Conservation (phyloP, 1,284 basidiomycete genomes). For the Rhodotorula sp. region DNA sequence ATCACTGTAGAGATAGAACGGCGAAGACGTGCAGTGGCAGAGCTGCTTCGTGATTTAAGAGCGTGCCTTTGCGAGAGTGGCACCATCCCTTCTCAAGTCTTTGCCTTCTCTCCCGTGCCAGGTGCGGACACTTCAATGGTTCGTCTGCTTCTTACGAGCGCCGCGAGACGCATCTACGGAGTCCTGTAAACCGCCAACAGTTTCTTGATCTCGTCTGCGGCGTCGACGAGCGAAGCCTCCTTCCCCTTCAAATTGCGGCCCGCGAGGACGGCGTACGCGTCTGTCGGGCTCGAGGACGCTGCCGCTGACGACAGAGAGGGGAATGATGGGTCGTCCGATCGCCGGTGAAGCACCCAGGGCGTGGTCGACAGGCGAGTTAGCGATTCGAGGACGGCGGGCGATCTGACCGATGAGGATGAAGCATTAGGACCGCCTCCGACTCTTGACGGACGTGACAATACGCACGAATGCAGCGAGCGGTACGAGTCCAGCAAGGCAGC, state of each 20-base stretch:
- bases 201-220: constrained; percentile 31
- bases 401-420: background rate
- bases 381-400: constrained; percentile 13
- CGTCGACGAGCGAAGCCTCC: constrained; percentile 25
- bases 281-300: background rate
- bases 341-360: constrained; percentile 18
- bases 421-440: too few species aligned
- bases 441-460: too few species aligned
- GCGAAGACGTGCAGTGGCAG: too few species aligned
- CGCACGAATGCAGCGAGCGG: background rate
- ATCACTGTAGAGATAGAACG: too few species aligned
- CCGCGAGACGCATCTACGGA: background rate
- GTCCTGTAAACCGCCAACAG: constrained; percentile 15
- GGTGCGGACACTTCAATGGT: too few species aligned
- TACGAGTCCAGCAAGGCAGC: constrained; percentile 16
- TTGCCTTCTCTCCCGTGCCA: too few species aligned
- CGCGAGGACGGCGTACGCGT: constrained; percentile 26
- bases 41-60: too few species aligned
- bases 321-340: background rate
- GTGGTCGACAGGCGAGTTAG: constrained; percentile 13
- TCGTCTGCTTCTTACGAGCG: too few species aligned
- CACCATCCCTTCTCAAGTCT: too few species aligned
- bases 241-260: background rate
- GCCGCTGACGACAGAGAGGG: background rate
- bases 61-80: too few species aligned